These are phyloP conservation scores for Kwoniella europaea DNA, from an alignment of 768 basidiomycete species.

Conservation along the genomic window DNA sequence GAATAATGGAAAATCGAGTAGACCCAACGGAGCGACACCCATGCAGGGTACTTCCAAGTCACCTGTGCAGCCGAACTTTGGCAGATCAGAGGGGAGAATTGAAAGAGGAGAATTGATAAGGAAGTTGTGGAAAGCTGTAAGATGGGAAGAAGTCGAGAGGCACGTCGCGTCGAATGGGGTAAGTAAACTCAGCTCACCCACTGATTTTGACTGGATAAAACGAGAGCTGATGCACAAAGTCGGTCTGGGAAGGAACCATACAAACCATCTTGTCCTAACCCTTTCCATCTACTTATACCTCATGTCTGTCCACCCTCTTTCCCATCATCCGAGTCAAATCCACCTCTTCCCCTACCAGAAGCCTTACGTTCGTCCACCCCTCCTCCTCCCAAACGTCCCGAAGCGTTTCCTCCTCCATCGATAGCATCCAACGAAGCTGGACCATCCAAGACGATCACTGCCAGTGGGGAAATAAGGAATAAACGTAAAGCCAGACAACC, in stretches of 20 bases:
- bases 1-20: conserved; percentile 17
- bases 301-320: conserved; percentile 43
- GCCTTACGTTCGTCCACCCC: conserved; percentile 28
- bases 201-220: conserved; percentile 17
- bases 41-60: conserved; percentile 16
- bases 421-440: conserved; percentile 20
- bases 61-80: conserved; percentile 36
- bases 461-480: conserved; percentile 21
- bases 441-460: conserved; percentile 22
- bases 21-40: conserved; percentile 23
- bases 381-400: conserved; percentile 37
- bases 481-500: conserved; percentile 25
- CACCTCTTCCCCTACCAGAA: conserved; percentile 30
- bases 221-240: neutral
- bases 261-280: conserved; percentile 46
- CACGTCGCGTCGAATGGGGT: conserved; percentile 48
- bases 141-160: conserved; percentile 53
- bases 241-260: conserved; percentile 30
- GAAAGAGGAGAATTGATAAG: conserved; percentile 52
- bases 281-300: conserved; percentile 51
- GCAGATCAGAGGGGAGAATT: conserved; percentile 37
- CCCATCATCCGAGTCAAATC: conserved; percentile 41
- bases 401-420: conserved; percentile 41
- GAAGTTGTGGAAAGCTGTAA: conserved; percentile 52
- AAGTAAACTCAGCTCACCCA: conserved; percentile 9